Base-by-base conservation (phyloP, 106 monocot species). In the Dendrobium chrysotoxum region DNA sequence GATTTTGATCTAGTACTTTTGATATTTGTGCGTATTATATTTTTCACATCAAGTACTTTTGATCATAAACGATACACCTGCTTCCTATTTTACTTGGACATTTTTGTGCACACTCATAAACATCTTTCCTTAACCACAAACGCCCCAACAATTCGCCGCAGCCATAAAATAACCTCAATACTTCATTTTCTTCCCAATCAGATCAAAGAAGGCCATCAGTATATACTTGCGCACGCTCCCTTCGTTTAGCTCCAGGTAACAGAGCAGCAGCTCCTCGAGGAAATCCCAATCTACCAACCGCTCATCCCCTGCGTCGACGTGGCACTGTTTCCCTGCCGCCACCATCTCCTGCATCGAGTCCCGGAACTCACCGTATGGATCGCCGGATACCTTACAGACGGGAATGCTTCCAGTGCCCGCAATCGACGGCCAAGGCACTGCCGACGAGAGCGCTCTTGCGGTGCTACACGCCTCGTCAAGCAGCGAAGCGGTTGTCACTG, bases 261-360 rank as follows among this genome's bases (percentile, higher is more conserved):
- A 85, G 23, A 75, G 39, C 65, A 88, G 78, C 1, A 88, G 80
- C 77, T 88, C 88, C 81, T 88, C 75, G 77, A 88, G 41, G 68
- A 86, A 80, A 7, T 84, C 76, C 84, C 89, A 82, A 66, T 84
- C 76, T 79, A 77, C 50, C 47, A 79, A 40, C 13, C 53, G 8
- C 4, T 53, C 53, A 53, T 53, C 16, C 16, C 53, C 53, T 53
- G 13, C 53, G 53, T 1, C 53, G 53, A 0, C 53, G 41, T 70
- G 72, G 55, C 31, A 28, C 20, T 18, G 16, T 17, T 82, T 83
- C 76, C 80, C n/a, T 9, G 85, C 83, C 47, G 80, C 83, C 77
- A 87, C 72, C 93, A 93, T 93, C 80, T 89, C 89, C 77, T 70
- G 40, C 88, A 92, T 89, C 20, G 91, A 92, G 53, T 74, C 75